phyloP scores from a whole-genome alignment of 805 yeast species.

The Candida awuae region DNA sequence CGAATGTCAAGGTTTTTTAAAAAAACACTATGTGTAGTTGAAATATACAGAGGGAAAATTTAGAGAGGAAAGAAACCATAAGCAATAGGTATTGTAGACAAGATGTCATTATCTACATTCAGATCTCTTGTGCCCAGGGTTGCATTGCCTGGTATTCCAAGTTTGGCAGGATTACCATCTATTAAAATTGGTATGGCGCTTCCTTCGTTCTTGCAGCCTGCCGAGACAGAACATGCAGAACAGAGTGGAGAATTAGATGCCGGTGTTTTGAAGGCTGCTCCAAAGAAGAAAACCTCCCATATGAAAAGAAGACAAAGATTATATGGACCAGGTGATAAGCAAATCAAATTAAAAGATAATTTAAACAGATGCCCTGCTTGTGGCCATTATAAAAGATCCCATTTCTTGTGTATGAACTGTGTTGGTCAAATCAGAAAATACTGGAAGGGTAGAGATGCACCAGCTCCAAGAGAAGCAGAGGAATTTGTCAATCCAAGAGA shows the following conservation, averaged over 20 bases:
- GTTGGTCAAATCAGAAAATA: constrained; percentile 69
- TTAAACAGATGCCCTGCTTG: constrained; percentile 92
- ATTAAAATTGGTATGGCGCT: constrained; percentile 16
- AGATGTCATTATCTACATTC: not conserved
- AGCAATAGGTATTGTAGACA: not conserved
- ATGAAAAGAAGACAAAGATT: constrained; percentile 77
- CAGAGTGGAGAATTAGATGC: constrained; percentile 43
- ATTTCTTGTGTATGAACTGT: constrained; percentile 89
- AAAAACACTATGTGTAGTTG: no score
- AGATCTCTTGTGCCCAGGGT: constrained; percentile 13
- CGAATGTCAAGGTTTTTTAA: no score
- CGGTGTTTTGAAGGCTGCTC: constrained; percentile 82
- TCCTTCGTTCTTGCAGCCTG: constrained; percentile 17
- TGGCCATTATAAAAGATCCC: constrained; percentile 85
- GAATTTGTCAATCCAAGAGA: constrained; percentile 50
- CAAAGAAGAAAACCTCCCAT: constrained; percentile 88
- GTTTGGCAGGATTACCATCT: constrained; percentile 11
- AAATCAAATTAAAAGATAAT: constrained; percentile 64
- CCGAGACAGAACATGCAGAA: constrained; percentile 31
- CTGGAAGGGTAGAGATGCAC: constrained; percentile 42
- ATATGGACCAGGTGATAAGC: constrained; percentile 76
- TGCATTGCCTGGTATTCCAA: not conserved
- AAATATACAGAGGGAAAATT: no score
- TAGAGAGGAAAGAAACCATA: not conserved
- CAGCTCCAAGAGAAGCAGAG: constrained; percentile 27